Conservation (phyloP, 768 basidiomycete species). For the Tricholoma sp. region DNA sequence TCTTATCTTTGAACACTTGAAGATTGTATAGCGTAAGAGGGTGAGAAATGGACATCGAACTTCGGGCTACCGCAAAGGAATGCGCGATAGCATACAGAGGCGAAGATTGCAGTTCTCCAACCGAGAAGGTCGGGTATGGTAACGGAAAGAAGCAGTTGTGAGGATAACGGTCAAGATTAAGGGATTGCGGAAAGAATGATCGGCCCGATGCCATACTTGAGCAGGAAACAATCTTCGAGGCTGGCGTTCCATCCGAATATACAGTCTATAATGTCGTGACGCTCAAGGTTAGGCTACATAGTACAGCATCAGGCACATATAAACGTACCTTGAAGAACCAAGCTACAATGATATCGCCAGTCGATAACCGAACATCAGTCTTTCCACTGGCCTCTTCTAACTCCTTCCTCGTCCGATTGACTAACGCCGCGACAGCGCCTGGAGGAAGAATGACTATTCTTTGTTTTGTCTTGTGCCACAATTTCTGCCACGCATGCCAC, state of each 20-base stretch:
- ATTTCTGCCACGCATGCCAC: slow-evolving; percentile 31
- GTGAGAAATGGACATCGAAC: slow-evolving; percentile 22
- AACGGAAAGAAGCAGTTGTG: slow-evolving; percentile 28
- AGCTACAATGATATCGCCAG: slow-evolving; percentile 36
- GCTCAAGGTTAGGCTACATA: slow-evolving; percentile 22
- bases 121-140: slow-evolving; percentile 34
- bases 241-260: not conserved
- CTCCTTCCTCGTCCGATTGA: slow-evolving; percentile 23
- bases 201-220: not conserved
- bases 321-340: slow-evolving; percentile 34
- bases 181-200: not conserved
- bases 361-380: slow-evolving; percentile 18
- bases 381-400: slow-evolving; percentile 13
- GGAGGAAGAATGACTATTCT: slow-evolving; percentile 30
- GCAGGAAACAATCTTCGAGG: not conserved
- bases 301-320: slow-evolving; percentile 2
- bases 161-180: slow-evolving; percentile 21
- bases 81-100: slow-evolving; percentile 24
- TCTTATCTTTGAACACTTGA: slow-evolving; percentile 11
- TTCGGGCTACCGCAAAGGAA: slow-evolving; percentile 15
- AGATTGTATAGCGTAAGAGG: slow-evolving; percentile 22
- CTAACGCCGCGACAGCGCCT: slow-evolving; percentile 20
- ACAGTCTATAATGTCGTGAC: not conserved
- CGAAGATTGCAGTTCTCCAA: slow-evolving; percentile 25
- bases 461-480: slow-evolving; percentile 31